A percentile compares a stretch with the other conserved stretches of the same genome.
These are phyloP conservation scores for Nigrograna mackinnonii DNA, from an alignment of 2,329 filamentous ascomycete genomes.

Conservation along the genomic window DNA sequence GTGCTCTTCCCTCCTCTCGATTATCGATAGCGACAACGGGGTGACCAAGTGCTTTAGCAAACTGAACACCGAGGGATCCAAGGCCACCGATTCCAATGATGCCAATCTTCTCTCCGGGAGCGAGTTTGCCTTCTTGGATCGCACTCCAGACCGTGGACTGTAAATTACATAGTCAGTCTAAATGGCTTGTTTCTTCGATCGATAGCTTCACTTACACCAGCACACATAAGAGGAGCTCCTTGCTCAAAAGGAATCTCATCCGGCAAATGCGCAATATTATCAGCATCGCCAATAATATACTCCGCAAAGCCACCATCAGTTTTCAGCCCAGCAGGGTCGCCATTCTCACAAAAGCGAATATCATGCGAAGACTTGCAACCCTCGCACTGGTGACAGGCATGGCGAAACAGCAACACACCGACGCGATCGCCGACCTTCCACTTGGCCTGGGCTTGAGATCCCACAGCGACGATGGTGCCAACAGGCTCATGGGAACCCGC, in stretches of 20 bases:
- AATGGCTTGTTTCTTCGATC: no score
- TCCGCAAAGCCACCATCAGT: conserved; percentile 26
- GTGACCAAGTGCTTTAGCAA: conserved; percentile 43
- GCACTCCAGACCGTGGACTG: not conserved
- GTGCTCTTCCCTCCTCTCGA: conserved; percentile 17
- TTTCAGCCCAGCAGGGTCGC: conserved; percentile 17
- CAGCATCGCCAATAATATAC: conserved; percentile 23
- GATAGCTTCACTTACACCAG: conserved; percentile 19
- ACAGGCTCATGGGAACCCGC: conserved; percentile 24
- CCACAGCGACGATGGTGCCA: conserved; percentile 23
- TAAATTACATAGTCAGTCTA: no score
- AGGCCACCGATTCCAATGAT: conserved; percentile 82
- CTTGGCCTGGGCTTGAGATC: conserved; percentile 15
- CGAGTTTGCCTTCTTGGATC: not conserved
- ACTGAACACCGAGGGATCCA: conserved; percentile 77
- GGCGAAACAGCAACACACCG: conserved; percentile 13
- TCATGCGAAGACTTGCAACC: conserved; percentile 15
- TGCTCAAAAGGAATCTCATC: conserved; percentile 20
- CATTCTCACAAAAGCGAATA: conserved; percentile 20
- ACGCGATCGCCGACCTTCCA: conserved; percentile 27
- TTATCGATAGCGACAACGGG: conserved; percentile 26
- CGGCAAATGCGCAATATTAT: conserved; percentile 17
- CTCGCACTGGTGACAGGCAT: conserved; percentile 9
- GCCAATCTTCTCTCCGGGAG: conserved; percentile 75
- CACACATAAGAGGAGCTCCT: conserved; percentile 31